phyloP scores from a whole-genome alignment of 768 basidiomycete genomes.

The Brasilioporus rufonigricans region DNA sequence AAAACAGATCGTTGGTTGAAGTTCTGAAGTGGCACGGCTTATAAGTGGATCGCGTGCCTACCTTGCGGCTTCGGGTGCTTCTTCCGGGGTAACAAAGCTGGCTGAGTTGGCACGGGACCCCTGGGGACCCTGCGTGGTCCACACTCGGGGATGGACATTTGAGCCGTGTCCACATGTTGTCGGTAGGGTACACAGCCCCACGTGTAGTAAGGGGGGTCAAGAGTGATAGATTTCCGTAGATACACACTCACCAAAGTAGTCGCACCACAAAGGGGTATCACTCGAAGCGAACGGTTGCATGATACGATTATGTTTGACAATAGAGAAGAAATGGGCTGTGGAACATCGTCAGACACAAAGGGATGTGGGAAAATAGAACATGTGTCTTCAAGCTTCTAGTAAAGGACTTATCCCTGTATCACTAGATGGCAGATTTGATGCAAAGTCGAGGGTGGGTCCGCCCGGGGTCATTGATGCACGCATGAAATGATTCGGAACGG shows the following conservation, averaged over 20 bases:
- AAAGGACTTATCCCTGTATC: not conserved
- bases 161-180: constrained; percentile 16
- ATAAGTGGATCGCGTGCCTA: constrained; percentile 28
- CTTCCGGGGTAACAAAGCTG: constrained; percentile 27
- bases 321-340: not conserved
- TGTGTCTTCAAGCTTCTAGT: constrained; percentile 1
- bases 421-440: not conserved
- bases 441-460: not conserved
- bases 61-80: constrained; percentile 23
- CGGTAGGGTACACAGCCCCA: constrained; percentile 17
- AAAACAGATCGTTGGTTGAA: constrained; percentile 16
- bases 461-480: constrained; percentile 22
- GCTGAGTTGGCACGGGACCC: constrained; percentile 15
- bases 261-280: not conserved
- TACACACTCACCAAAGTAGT: constrained; percentile 5
- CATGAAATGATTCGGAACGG: constrained; percentile 18
- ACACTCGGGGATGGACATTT: constrained; percentile 1
- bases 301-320: not conserved
- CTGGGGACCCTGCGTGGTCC: constrained; percentile 15
- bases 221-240: not conserved
- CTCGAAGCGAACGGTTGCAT: not conserved
- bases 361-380: constrained; percentile 2
- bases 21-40: constrained; percentile 19
- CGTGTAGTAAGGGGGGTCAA: constrained; percentile 10
- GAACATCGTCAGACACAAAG: not conserved